A percentile compares a stretch with the other conserved stretches of the same genome.
Evolutionary conservation across 2,329 filamentous ascomycete species (phyloP).

Genomic region (Alternaria consortialis): DNA sequence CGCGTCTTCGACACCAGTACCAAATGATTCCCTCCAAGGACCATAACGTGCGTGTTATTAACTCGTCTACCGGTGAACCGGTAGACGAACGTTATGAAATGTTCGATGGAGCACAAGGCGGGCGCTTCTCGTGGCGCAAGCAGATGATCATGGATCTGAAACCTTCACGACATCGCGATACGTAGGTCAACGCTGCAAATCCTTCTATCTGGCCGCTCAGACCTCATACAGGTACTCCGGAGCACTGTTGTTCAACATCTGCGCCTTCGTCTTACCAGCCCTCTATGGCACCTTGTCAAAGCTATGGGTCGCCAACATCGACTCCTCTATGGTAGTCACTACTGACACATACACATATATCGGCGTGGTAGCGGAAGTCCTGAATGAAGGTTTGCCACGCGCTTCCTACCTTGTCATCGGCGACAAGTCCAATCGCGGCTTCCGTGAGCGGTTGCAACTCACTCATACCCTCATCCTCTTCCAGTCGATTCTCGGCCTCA

Average conservation of each 20-base stretch:
- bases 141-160: conserved; percentile 23
- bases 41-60: conserved; percentile 2
- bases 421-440: conserved; percentile 65
- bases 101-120: neutral
- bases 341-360: conserved; percentile 77
- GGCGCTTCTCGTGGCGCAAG: conserved; percentile 19
- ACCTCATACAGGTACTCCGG: conserved; percentile 58
- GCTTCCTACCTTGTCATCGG: conserved; percentile 75
- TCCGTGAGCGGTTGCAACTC: conserved; percentile 64
- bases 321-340: conserved; percentile 68
- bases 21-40: conserved; percentile 30
- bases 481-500: conserved; percentile 65
- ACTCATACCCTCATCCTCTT: conserved; percentile 66
- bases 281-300: conserved; percentile 74
- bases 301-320: conserved; percentile 75
- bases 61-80: conserved; percentile 2
- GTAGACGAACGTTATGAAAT: conserved; percentile 1
- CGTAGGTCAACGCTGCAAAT: conserved; percentile 13
- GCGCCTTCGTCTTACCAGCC: conserved; percentile 70
- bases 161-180: conserved; percentile 20
- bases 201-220: no score
- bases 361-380: conserved; percentile 69
- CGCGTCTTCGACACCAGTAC: conserved; percentile 22
- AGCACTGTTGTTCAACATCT: conserved; percentile 69
- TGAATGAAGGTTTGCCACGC: conserved; percentile 77